Percentiles rank a stretch among this genome's conserved stretches.
These are phyloP conservation scores for Pleurotus salmoneostramineus DNA, from an alignment of 768 basidiomycete genomes.

Conservation along the genomic window DNA sequence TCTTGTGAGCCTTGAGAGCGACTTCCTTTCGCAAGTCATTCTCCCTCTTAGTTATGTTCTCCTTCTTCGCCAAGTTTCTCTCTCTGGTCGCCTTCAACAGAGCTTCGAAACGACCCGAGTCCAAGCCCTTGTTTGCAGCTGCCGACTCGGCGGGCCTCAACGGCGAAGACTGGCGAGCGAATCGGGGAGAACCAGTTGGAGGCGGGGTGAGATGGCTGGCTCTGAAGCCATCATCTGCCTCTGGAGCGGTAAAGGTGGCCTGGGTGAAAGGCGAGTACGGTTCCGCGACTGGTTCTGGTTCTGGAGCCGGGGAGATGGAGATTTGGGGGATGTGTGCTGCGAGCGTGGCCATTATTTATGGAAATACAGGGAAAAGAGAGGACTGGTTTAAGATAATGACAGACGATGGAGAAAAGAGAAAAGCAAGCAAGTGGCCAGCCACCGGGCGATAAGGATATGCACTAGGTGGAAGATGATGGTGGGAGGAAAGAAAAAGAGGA, in stretches of 20 bases:
- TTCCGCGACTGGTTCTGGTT: conserved; percentile 44
- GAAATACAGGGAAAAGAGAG: conserved; percentile 13
- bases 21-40: conserved; percentile 72
- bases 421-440: conserved; percentile 49
- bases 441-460: conserved; percentile 26
- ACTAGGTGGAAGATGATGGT: conserved; percentile 19
- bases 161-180: conserved; percentile 44
- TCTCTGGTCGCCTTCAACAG: conserved; percentile 61
- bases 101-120: conserved; percentile 58
- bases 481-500: conserved; percentile 29
- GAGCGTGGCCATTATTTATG: conserved; percentile 32
- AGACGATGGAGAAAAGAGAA: conserved; percentile 12
- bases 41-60: conserved; percentile 38
- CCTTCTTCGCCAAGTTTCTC: conserved; percentile 31
- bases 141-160: conserved; percentile 36
- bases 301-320: conserved; percentile 64
- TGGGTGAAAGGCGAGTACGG: conserved; percentile 62
- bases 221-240: conserved; percentile 48
- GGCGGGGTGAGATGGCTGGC: conserved; percentile 57
- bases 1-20: conserved; percentile 66
- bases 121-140: conserved; percentile 46
- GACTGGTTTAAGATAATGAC: conserved; percentile 12
- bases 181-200: conserved; percentile 36
- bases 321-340: conserved; percentile 58
- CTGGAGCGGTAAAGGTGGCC: conserved; percentile 22